These are phyloP conservation scores for Cytospora leucostoma DNA, from an alignment of 2,329 filamentous ascomycete genomes.

Conservation along the genomic window DNA sequence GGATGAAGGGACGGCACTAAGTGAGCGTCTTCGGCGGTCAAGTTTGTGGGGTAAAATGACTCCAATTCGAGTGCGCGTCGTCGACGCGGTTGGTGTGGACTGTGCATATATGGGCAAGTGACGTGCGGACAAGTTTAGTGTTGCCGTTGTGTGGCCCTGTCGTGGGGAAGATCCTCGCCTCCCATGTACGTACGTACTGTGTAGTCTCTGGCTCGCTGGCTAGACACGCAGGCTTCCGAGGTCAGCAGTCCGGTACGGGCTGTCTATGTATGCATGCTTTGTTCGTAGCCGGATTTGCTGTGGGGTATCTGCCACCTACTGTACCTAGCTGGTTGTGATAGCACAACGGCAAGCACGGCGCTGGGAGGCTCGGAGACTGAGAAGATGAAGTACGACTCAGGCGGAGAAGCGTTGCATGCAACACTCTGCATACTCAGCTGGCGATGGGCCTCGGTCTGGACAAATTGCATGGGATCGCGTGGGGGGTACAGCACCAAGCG, in stretches of 20 bases:
- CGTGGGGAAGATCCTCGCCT: not conserved
- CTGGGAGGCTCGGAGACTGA: not conserved
- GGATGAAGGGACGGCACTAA: constrained; percentile 9
- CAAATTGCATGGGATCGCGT: constrained; percentile 15
- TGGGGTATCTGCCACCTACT: not conserved
- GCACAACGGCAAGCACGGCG: not conserved
- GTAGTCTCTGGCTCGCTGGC: not conserved
- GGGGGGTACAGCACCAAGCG: constrained; percentile 1
- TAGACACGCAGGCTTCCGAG: too few relatives aligned
- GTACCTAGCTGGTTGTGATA: not conserved
- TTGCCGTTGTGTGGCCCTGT: not conserved
- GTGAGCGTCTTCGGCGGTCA: constrained; percentile 28
- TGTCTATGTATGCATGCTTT: too few relatives aligned
- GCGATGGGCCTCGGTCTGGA: constrained; percentile 10
- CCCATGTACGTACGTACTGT: not conserved
- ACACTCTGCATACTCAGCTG: constrained; percentile 9
- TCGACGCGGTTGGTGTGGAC: constrained; percentile 6
- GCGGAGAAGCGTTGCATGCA: constrained; percentile 8
- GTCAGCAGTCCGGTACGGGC: too few relatives aligned
- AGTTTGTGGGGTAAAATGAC: constrained; percentile 28
- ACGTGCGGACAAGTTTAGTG: not conserved
- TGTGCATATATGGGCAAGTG: not conserved
- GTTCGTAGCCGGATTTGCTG: not conserved
- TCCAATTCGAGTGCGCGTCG: constrained; percentile 13
- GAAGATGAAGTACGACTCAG: constrained; percentile 1